Conservation (phyloP, 495 filamentous ascomycete genomes). For the Bacidia gigantensis region DNA sequence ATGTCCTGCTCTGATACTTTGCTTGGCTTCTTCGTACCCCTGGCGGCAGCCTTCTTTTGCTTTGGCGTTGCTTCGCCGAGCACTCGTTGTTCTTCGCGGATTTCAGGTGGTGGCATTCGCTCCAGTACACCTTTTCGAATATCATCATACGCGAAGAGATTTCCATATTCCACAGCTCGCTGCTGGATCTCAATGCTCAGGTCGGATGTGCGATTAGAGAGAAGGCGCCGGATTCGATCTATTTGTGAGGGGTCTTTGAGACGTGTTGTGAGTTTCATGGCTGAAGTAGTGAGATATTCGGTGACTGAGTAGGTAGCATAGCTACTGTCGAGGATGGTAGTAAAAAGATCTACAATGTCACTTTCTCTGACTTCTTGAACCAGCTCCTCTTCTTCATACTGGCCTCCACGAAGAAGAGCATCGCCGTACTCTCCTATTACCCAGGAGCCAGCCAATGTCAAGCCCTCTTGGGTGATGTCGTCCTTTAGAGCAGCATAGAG, state of each 20-base stretch:
- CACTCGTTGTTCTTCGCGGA: conserved; percentile 82
- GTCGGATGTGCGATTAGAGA: conserved; percentile 61
- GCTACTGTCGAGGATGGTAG: conserved; percentile 80
- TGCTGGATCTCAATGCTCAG: conserved; percentile 94
- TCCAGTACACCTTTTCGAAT: conserved; percentile 84
- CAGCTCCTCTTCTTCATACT: conserved; percentile 90
- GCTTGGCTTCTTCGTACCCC: conserved; percentile 56
- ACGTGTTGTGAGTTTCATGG: conserved; percentile 90
- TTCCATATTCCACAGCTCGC: conserved; percentile 84
- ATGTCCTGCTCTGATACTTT: conserved; percentile 83
- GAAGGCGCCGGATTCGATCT: conserved; percentile 65
- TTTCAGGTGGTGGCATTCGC: conserved; percentile 94
- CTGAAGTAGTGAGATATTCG: conserved; percentile 88
- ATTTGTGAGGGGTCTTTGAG: conserved; percentile 70
- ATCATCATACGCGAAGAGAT: conserved; percentile 79
- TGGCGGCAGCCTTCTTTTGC: conserved; percentile 55
- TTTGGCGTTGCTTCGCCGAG: conserved; percentile 68
- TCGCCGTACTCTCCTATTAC: conserved; percentile 97
- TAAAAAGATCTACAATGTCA: conserved; percentile 83
- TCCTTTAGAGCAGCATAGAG: conserved; percentile 80
- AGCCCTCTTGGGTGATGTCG: conserved; percentile 91
- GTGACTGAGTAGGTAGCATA: conserved; percentile 79
- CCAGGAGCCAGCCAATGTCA: conserved; percentile 92
- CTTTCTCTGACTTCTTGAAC: conserved; percentile 80
- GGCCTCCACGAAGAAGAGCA: conserved; percentile 68